Evolutionary conservation across 129 eudicot species (phyloP).

Genomic region (Silybum marianum): DNA sequence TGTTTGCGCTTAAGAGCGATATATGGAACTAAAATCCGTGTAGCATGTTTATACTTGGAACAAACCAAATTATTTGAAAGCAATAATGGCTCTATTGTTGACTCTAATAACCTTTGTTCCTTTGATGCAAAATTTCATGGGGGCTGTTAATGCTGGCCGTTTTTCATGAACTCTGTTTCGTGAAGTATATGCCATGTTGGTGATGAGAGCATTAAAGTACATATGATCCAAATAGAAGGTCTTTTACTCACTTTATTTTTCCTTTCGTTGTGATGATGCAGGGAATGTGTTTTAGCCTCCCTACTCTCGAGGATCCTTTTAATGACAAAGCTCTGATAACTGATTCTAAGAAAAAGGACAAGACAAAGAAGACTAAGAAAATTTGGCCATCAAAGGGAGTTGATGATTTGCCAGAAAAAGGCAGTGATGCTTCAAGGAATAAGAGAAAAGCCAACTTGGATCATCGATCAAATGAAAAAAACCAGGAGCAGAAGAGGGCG

Average conservation of each 20-base stretch:
- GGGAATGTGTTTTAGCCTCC: constrained; percentile 93
- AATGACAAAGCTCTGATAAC: constrained; percentile 51
- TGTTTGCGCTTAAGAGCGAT: not conserved
- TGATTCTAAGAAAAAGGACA: constrained; percentile 38
- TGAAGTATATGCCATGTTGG: not conserved
- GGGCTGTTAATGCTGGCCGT: not conserved
- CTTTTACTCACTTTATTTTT: not conserved
- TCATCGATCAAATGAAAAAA: constrained; percentile 8
- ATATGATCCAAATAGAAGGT: not conserved
- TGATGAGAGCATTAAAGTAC: not conserved
- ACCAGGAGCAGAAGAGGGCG: constrained; percentile 24
- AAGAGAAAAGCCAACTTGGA: constrained; percentile 33
- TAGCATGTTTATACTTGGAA: not conserved
- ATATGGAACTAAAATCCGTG: not conserved
- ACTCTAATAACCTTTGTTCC: not conserved
- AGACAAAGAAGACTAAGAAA: constrained; percentile 41
- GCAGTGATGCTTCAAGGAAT: constrained; percentile 24
- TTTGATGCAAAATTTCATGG: not conserved
- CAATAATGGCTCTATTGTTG: not conserved
- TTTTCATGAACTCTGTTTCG: not conserved
- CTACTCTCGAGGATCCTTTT: constrained; percentile 81
- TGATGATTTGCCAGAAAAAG: constrained; percentile 23
- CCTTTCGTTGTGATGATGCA: constrained; percentile 23
- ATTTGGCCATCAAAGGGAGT: constrained; percentile 28
- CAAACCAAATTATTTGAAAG: not conserved